These are phyloP conservation scores for Mortierella sp. DNA, from an alignment of 371 early-diverging fungal species.

Conservation along the genomic window DNA sequence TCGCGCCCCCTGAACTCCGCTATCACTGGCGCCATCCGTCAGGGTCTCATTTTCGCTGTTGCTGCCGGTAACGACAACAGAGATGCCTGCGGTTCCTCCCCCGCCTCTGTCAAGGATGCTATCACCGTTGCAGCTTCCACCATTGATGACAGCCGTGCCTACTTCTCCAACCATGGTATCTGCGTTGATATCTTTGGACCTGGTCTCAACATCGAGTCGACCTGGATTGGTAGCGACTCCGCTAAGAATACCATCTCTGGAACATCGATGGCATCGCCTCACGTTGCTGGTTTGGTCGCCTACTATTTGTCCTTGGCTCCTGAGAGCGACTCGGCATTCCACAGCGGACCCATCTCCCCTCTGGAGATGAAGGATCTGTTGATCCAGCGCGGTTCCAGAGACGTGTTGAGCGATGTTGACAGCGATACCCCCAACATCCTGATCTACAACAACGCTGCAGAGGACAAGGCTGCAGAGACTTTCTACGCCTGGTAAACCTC, in stretches of 20 bases:
- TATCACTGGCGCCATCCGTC: conserved; percentile 80
- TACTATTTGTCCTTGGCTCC: conserved; percentile 75
- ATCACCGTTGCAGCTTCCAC: conserved; percentile 98
- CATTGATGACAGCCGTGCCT: conserved; percentile 85
- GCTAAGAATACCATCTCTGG: conserved; percentile 96
- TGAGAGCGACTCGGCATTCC: conserved; percentile 61
- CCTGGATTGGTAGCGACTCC: conserved; percentile 84
- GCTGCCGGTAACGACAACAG: conserved; percentile 98
- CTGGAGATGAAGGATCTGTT: conserved; percentile 83
- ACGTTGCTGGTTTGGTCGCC: conserved; percentile 97
- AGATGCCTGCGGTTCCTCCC: conserved; percentile 97
- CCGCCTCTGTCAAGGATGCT: conserved; percentile 90
- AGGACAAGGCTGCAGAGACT: conserved; percentile 12
- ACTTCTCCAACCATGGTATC: conserved; percentile 91
- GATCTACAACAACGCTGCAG: conserved; percentile 82
- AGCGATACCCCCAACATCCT: conserved; percentile 82
- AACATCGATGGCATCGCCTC: conserved; percentile 99
- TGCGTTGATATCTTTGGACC: conserved; percentile 98
- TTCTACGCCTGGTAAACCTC: conserved; percentile 50
- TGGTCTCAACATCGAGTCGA: conserved; percentile 90
- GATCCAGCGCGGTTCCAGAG: conserved; percentile 71
- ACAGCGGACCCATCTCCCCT: conserved; percentile 62
- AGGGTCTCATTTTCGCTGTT: conserved; percentile 92
- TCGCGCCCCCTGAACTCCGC: conserved; percentile 87
- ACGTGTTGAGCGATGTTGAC: conserved; percentile 69